Conservation (phyloP, 257 asterid genomes). For the Jacaranda copaia region DNA sequence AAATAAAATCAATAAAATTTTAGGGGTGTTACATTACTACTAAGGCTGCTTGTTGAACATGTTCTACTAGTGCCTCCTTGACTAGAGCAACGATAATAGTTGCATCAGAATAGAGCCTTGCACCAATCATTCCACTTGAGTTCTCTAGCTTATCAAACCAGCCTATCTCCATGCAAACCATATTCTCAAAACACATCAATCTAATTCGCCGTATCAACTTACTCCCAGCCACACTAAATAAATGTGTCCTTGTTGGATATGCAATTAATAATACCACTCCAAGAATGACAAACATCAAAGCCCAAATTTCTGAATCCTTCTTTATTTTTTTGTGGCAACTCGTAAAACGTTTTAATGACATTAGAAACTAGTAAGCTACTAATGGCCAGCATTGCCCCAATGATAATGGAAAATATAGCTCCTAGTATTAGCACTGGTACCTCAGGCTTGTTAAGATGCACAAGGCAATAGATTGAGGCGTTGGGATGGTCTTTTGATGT, state of each 20-base stretch:
- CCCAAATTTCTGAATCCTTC: slow-evolving; percentile 54
- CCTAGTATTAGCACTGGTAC: slow-evolving; percentile 47
- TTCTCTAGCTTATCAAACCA: slow-evolving; percentile 60
- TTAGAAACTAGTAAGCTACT: slow-evolving; percentile 45
- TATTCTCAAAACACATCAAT: slow-evolving; percentile 52
- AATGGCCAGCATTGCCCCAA: slow-evolving; percentile 52
- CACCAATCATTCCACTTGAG: slow-evolving; percentile 53
- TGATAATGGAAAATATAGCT: slow-evolving; percentile 39
- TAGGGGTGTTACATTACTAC: too few species aligned
- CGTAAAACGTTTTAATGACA: slow-evolving; percentile 46
- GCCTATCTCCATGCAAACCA: slow-evolving; percentile 59
- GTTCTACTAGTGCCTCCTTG: slow-evolving; percentile 51
- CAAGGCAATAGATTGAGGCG: slow-evolving; percentile 51
- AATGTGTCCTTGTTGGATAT: slow-evolving; percentile 38
- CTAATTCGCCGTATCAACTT: slow-evolving; percentile 52
- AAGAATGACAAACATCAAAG: slow-evolving; percentile 49
- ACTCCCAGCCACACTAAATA: slow-evolving; percentile 54
- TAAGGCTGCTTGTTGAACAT: slow-evolving; percentile 45
- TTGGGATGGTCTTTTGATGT: slow-evolving; percentile 36
- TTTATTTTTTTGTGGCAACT: slow-evolving; percentile 48
- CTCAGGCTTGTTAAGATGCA: slow-evolving; percentile 58
- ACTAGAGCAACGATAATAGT: slow-evolving; percentile 52
- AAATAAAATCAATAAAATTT: too few species aligned
- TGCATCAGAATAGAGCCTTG: slow-evolving; percentile 65
- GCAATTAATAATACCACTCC: slow-evolving; percentile 42